These are phyloP conservation scores for Knoxdaviesia capensis DNA, from an alignment of 2,329 filamentous ascomycete genomes.

Conservation along the genomic window DNA sequence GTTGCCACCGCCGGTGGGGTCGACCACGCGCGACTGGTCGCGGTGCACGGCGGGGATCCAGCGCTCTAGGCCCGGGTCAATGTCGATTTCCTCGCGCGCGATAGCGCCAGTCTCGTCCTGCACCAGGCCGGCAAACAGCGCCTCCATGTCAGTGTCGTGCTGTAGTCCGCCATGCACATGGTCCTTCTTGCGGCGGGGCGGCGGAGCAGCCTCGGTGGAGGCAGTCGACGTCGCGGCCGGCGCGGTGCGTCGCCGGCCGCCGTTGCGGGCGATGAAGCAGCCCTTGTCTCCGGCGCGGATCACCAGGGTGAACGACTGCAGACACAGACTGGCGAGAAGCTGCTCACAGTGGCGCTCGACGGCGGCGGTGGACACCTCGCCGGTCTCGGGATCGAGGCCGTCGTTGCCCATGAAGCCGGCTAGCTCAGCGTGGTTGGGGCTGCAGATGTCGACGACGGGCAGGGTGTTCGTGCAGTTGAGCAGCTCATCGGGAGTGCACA, in stretches of 20 bases:
- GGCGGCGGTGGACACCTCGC: constrained; percentile 27
- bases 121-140: constrained; percentile 36
- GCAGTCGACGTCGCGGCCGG: constrained; percentile 4
- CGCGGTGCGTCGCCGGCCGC: constrained; percentile 22
- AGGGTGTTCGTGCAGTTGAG: constrained; percentile 44
- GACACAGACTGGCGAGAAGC: constrained; percentile 41
- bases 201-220: constrained; percentile 6
- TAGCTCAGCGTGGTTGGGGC: constrained; percentile 80
- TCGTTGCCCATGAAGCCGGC: constrained; percentile 57
- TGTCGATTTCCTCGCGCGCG: constrained; percentile 35
- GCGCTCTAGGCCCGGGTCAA: constrained; percentile 42
- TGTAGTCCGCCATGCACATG: constrained; percentile 29
- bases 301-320: constrained; percentile 45
- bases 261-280: constrained; percentile 42
- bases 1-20: constrained; percentile 89
- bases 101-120: constrained; percentile 31
- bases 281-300: constrained; percentile 53
- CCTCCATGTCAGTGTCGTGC: constrained; percentile 41
- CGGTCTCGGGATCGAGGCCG: constrained; percentile 32
- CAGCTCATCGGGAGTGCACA: constrained; percentile 52
- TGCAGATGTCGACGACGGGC: constrained; percentile 40
- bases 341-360: constrained; percentile 42
- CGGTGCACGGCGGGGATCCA: constrained; percentile 68
- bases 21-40: constrained; percentile 40
- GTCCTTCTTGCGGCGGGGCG: constrained; percentile 17